phyloP scores from a whole-genome alignment of 2,329 filamentous ascomycete genomes.

The Aureobasidium leucospermi region DNA sequence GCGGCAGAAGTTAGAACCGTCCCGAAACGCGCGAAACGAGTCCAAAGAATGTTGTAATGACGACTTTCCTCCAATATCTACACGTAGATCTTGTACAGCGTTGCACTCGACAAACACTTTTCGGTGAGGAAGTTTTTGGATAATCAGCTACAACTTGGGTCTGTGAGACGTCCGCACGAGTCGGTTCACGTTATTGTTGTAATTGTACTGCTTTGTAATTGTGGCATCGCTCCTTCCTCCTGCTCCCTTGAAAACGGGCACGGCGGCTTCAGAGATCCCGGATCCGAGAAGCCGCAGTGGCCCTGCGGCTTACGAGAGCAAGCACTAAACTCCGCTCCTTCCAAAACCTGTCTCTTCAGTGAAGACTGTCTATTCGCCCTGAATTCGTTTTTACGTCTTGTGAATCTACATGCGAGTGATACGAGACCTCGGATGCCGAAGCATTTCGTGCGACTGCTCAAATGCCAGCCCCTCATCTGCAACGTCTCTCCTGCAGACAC shows the following conservation, averaged over 20 bases:
- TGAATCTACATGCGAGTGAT: not conserved
- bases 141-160: not conserved
- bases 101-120: not conserved
- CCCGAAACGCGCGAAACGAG: not conserved
- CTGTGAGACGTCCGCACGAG: not conserved
- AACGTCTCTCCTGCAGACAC: not conserved
- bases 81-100: not conserved
- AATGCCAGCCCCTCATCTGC: not conserved
- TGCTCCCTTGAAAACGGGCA: not conserved
- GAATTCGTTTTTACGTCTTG: not conserved
- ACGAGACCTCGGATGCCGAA: not conserved
- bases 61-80: not conserved
- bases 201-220: not conserved
- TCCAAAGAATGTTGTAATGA: slow-evolving; percentile 2
- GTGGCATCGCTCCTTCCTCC: not conserved
- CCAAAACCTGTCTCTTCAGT: not conserved
- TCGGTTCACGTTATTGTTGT: not conserved
- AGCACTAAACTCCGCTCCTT: not conserved
- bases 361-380: no score
- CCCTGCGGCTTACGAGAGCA: not conserved
- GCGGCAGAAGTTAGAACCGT: not conserved
- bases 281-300: not conserved
- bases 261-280: not conserved
- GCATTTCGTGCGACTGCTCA: not conserved
- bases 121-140: not conserved